Evolutionary conservation across 352 stramenopile species (phyloP).

Genomic region (Peronospora destructor): DNA sequence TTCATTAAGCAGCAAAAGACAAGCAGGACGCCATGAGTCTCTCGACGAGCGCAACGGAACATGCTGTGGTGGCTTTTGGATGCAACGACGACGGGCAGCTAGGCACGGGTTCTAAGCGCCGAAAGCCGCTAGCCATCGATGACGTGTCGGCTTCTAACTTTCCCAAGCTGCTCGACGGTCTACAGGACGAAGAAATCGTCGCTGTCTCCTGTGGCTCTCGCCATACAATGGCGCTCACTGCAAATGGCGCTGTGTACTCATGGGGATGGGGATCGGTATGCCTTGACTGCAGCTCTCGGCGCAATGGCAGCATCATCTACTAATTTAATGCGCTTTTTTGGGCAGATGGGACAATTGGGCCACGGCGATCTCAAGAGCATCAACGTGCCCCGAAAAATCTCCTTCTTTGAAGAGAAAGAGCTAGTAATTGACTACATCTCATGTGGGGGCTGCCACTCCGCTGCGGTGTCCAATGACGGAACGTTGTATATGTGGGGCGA

Average conservation of each 20-base stretch:
- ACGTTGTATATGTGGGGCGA: conserved; percentile 81
- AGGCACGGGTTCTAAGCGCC: conserved; percentile 58
- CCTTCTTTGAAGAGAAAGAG: conserved; percentile 47
- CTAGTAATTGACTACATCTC: conserved; percentile 72
- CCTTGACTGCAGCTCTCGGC: conserved; percentile 3
- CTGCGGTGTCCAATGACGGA: conserved; percentile 59
- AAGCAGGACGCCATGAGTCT: conserved; percentile 1
- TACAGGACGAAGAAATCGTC: conserved; percentile 47
- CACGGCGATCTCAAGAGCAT: conserved; percentile 73
- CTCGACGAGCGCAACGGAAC: conserved; percentile 22
- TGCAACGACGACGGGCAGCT: conserved; percentile 83
- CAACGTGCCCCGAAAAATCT: conserved; percentile 45
- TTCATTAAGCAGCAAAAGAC: no score
- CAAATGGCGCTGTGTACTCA: conserved; percentile 51
- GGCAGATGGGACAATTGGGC: conserved; percentile 73
- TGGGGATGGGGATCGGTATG: conserved; percentile 76
- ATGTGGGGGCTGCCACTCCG: conserved; percentile 75
- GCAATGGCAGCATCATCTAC: neutral
- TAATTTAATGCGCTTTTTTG: conserved; percentile 10
- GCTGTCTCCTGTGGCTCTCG: conserved; percentile 75
- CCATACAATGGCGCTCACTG: conserved; percentile 74
- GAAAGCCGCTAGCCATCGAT: conserved; percentile 48
- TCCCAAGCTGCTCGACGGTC: conserved; percentile 44
- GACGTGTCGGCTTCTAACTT: conserved; percentile 74
- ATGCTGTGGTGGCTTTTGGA: conserved; percentile 60